Percentiles rank a stretch among this genome's conserved stretches.
Evolutionary conservation across 192 early-diverging fungal species (phyloP).

Genomic region (Backusella mclennaniae): DNA sequence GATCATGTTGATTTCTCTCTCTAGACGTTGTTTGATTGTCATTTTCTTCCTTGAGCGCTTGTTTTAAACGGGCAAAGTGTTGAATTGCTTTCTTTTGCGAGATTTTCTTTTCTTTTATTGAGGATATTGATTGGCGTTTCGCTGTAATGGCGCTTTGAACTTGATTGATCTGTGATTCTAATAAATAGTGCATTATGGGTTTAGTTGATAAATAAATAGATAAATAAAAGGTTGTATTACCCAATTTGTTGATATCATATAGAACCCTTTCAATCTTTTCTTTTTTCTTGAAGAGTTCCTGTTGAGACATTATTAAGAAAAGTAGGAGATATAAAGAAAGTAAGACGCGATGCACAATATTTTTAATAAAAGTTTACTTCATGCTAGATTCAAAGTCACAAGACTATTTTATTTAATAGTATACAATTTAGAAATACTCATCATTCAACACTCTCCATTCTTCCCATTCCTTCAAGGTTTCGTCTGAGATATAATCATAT

Average conservation of each 20-base stretch:
- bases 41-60: not conserved
- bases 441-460: slow-evolving; percentile 30
- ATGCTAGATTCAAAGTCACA: not conserved
- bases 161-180: slow-evolving; percentile 8
- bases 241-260: not conserved
- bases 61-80: not conserved
- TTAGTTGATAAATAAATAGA: not conserved
- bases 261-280: not conserved
- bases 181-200: not conserved
- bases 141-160: slow-evolving; percentile 3
- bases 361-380: not conserved
- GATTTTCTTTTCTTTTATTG: not conserved
- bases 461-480: slow-evolving; percentile 71
- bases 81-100: not conserved
- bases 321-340: not conserved
- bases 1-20: not conserved
- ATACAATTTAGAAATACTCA: not conserved
- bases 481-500: slow-evolving; percentile 78
- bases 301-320: not conserved
- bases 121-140: not conserved
- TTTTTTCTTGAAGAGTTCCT: not conserved
- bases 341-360: not conserved
- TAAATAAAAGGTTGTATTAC: not conserved
- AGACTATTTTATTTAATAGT: not conserved
- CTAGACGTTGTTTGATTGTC: not conserved